A percentile compares a stretch with the other conserved stretches of the same genome.
Conservation (phyloP, 148 eudicot species). For the Chenopodium berlandieri region DNA sequence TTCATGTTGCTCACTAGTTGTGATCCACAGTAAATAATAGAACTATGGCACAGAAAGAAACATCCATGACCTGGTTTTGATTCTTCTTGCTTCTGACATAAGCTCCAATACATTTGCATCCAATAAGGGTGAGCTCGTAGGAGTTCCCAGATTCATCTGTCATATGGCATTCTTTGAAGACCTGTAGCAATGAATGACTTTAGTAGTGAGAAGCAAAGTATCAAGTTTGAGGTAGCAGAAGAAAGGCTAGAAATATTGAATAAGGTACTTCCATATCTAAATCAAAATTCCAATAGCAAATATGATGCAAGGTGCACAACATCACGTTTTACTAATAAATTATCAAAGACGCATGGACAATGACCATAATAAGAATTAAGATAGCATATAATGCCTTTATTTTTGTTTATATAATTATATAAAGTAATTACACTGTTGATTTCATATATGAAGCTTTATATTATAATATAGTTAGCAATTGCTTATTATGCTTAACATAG, state of each 20-base stretch:
- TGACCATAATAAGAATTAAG: neutral
- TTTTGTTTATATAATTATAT: too few relatives aligned
- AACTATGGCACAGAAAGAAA: slow-evolving; percentile 16
- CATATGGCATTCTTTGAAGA: slow-evolving; percentile 72
- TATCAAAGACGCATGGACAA: neutral
- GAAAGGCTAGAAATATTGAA: neutral
- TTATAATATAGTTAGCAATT: too few relatives aligned
- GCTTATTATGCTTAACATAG: too few relatives aligned
- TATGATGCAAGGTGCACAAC: neutral
- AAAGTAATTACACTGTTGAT: too few relatives aligned
- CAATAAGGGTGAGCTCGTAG: slow-evolving; percentile 76
- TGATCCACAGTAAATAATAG: neutral
- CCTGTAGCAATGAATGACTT: slow-evolving; percentile 39
- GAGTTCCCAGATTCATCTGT: slow-evolving; percentile 62
- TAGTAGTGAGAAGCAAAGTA: slow-evolving; percentile 9
- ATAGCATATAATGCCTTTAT: too few relatives aligned
- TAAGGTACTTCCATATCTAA: too few relatives aligned
- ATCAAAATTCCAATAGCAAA: neutral
- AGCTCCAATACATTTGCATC: slow-evolving; percentile 98
- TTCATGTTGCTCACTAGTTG: neutral
- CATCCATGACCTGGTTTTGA: slow-evolving; percentile 75
- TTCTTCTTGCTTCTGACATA: slow-evolving; percentile 94
- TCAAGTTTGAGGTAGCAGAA: neutral
- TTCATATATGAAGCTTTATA: too few relatives aligned
- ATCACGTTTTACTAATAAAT: neutral